Conservation (phyloP, 495 filamentous ascomycete genomes). For the Apodospora peruviana region DNA sequence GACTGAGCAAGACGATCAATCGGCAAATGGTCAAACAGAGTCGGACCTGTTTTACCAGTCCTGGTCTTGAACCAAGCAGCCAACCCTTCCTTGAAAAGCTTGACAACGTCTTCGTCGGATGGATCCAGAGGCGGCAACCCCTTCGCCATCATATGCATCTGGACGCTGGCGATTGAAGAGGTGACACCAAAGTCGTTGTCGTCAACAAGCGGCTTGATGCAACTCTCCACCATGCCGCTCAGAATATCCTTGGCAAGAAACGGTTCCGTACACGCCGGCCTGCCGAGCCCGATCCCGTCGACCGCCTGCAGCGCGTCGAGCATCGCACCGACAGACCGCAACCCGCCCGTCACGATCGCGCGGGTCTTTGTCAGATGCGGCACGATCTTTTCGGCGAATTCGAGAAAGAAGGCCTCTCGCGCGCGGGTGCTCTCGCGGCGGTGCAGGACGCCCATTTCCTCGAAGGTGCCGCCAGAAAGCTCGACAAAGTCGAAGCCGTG, state of each 20-base stretch:
- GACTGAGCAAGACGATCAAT: not conserved
- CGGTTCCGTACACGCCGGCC: constrained; percentile 49
- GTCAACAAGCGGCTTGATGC: not conserved
- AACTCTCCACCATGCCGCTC: not conserved
- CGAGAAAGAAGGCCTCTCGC: constrained; percentile 61
- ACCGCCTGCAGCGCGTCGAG: constrained; percentile 51
- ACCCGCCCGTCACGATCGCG: constrained; percentile 57
- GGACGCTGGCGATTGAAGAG: not conserved
- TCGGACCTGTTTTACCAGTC: not conserved
- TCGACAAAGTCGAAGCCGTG: constrained; percentile 59
- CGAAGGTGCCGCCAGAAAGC: constrained; percentile 58
- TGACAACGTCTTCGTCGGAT: not conserved
- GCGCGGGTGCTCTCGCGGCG: constrained; percentile 48
- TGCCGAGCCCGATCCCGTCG: constrained; percentile 52
- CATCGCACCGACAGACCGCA: constrained; percentile 58
- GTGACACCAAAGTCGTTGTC: constrained; percentile 3
- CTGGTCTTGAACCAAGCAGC: not conserved
- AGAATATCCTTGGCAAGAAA: constrained; percentile 35
- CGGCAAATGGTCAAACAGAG: not conserved
- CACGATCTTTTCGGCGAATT: constrained; percentile 57
- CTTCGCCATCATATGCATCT: constrained; percentile 6
- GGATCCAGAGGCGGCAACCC: not conserved
- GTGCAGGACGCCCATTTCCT: constrained; percentile 48
- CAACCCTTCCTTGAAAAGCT: not conserved
- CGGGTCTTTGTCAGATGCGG: constrained; percentile 50